phyloP scores from a whole-genome alignment of 2,329 filamentous ascomycete species.

The Zymoseptoria tritici region DNA sequence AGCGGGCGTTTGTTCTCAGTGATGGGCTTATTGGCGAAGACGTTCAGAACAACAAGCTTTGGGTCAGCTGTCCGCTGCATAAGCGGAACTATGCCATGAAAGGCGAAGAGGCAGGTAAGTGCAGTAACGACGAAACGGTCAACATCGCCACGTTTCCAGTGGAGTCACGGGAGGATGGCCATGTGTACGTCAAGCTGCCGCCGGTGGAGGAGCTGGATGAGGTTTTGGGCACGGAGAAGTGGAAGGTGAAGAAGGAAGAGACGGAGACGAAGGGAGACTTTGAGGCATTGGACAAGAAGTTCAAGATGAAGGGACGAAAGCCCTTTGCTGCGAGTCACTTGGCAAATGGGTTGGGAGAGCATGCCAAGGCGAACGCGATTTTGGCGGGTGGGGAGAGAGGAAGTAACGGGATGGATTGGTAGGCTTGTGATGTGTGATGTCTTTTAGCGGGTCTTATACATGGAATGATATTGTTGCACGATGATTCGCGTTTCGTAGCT shows the following conservation, averaged over 20 bases:
- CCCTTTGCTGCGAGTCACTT: conserved; percentile 39
- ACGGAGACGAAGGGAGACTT: conserved; percentile 37
- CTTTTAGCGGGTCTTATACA: neutral
- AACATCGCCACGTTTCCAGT: conserved; percentile 77
- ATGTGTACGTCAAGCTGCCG: conserved; percentile 73
- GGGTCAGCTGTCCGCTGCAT: conserved; percentile 80
- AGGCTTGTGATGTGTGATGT: neutral
- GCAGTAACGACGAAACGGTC: conserved; percentile 64
- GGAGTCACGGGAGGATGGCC: conserved; percentile 67
- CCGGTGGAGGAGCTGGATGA: conserved; percentile 73
- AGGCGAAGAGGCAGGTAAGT: conserved; percentile 58
- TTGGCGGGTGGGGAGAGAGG: conserved; percentile 40
- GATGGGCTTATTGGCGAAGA: conserved; percentile 76
- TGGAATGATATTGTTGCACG: neutral
- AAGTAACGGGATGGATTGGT: conserved; percentile 39
- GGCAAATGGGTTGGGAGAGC: conserved; percentile 37
- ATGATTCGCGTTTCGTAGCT: neutral
- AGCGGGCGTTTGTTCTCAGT: conserved; percentile 79
- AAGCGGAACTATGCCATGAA: conserved; percentile 81
- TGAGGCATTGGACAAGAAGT: conserved; percentile 48
- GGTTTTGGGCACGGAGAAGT: conserved; percentile 68
- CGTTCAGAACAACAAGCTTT: conserved; percentile 55
- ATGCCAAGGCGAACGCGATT: conserved; percentile 37
- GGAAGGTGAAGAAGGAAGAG: conserved; percentile 70
- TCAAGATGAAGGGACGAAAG: conserved; percentile 51